Base-by-base conservation (phyloP, 2,329 filamentous ascomycete genomes). In the Penicillium sp. region DNA sequence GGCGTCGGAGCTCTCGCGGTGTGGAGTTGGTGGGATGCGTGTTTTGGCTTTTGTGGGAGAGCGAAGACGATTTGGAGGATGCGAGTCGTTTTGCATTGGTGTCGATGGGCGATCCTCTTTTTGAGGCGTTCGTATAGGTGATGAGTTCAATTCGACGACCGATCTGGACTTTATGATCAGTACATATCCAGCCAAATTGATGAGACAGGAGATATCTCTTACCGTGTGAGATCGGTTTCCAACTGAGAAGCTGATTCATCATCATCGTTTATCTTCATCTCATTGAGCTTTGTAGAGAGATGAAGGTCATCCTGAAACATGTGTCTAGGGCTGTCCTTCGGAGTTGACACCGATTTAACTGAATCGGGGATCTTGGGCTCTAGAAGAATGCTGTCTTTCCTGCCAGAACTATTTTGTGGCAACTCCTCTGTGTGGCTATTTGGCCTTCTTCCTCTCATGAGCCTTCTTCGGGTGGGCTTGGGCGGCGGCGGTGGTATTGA, bases 1-100 rank as follows among this genome's bases (percentile, higher is more conserved):
- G 1, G 65, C 69, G 48, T 77, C 74, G 16, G 69, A 62, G 42
- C 67, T 73, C 22, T 71, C 68, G 32, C 69, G 62, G 37, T 72
- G 62, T 1, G 72, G 73, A 4, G 72, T 71, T 5, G 68, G 68
- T 6, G 72, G 73, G 29, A 76, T 70, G 0, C 57, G 52, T 13
- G 55, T 44, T 32, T 55, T 62, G 13, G 58, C 52, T 49, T 76
- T 73, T 1, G 66, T 68, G 2, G 74, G 73, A 10, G 73, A 75
- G 60, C 3, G 73, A 5, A 2, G 11, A 57, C 9, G 54, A 55
- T 4, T 55, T 52, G 41, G 64, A 69, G 6, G 62, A 64, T 26
- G 71, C 18, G 69, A 28, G 67, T 72, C 9, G 59, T 51, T 11
- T 63, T 66, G 18, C 18, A 22, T 22, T 12, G 70, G 69, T 26